Evolutionary conservation across 176 grass and related monocot genomes (phyloP).

Genomic region (Ananas comosus): DNA sequence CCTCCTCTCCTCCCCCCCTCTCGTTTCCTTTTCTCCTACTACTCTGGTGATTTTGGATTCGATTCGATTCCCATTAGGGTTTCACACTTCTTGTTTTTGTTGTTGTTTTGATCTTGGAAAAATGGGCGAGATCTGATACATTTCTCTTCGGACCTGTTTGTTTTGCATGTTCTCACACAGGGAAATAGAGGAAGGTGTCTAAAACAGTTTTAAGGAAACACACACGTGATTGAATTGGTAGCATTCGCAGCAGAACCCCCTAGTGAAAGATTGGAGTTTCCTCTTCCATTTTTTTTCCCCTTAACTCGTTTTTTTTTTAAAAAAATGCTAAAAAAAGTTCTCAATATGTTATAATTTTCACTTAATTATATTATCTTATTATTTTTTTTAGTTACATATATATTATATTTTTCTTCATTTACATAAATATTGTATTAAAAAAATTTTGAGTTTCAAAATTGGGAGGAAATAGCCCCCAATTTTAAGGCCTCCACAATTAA

Average conservation of each 20-base stretch:
- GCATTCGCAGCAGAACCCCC: slow-evolving; percentile 28
- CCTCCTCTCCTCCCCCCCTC: background rate
- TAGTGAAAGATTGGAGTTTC: slow-evolving; percentile 64
- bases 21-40: slow-evolving; percentile 15
- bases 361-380: too few species aligned
- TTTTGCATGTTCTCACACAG: background rate
- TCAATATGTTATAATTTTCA: too few species aligned
- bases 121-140: background rate
- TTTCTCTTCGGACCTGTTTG: background rate
- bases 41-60: too few species aligned
- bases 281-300: slow-evolving; percentile 19
- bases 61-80: too few species aligned
- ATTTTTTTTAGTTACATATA: too few species aligned
- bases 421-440: too few species aligned
- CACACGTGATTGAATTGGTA: slow-evolving; percentile 42
- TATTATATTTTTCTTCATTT: too few species aligned
- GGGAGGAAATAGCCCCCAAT: too few species aligned
- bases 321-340: too few species aligned
- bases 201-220: slow-evolving; percentile 41
- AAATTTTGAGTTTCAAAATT: too few species aligned
- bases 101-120: slow-evolving; percentile 25
- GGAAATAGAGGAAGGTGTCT: slow-evolving; percentile 58
- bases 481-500: too few species aligned
- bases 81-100: slow-evolving; percentile 17
- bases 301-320: too few species aligned